These are phyloP conservation scores for Fusarium avenaceum DNA, from an alignment of 2,329 filamentous ascomycete genomes.

Conservation along the genomic window DNA sequence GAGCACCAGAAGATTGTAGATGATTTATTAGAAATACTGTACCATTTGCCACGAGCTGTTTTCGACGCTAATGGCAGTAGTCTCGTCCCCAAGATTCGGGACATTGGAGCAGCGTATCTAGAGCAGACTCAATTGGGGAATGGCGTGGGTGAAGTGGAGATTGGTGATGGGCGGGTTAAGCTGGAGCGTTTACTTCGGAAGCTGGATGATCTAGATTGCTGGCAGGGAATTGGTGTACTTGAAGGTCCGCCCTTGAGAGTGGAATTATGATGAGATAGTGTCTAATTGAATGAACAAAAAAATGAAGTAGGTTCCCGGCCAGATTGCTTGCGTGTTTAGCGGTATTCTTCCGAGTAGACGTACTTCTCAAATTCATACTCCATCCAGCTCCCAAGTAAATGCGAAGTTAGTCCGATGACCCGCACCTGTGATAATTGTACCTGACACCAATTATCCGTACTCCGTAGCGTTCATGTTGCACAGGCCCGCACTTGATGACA, in stretches of 20 bases:
- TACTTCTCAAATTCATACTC: too few species aligned
- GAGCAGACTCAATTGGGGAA: slow-evolving; percentile 35
- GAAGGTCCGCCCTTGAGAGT: slow-evolving; percentile 9
- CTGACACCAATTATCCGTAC: too few species aligned
- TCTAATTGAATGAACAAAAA: too few species aligned
- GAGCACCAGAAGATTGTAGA: slow-evolving; percentile 54
- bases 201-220: slow-evolving; percentile 52
- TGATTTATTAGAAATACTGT: slow-evolving; percentile 54
- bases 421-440: too few species aligned
- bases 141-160: slow-evolving; percentile 8
- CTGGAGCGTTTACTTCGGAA: slow-evolving; percentile 50
- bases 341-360: too few species aligned
- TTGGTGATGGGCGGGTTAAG: slow-evolving; percentile 39
- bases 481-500: too few species aligned
- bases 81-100: slow-evolving; percentile 55
- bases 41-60: slow-evolving; percentile 52
- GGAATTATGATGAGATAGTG: too few species aligned
- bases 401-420: slow-evolving; percentile 31
- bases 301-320: too few species aligned
- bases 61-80: slow-evolving; percentile 54
- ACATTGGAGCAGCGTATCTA: slow-evolving; percentile 54
- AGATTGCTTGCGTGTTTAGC: too few species aligned
- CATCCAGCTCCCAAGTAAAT: neutral
- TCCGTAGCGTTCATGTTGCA: too few species aligned
- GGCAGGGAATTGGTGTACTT: slow-evolving; percentile 45